Percentiles rank a stretch among this genome's conserved stretches.
These are phyloP conservation scores for Fusarium sp. DNA, from an alignment of 2,329 filamentous ascomycete genomes.

Conservation along the genomic window DNA sequence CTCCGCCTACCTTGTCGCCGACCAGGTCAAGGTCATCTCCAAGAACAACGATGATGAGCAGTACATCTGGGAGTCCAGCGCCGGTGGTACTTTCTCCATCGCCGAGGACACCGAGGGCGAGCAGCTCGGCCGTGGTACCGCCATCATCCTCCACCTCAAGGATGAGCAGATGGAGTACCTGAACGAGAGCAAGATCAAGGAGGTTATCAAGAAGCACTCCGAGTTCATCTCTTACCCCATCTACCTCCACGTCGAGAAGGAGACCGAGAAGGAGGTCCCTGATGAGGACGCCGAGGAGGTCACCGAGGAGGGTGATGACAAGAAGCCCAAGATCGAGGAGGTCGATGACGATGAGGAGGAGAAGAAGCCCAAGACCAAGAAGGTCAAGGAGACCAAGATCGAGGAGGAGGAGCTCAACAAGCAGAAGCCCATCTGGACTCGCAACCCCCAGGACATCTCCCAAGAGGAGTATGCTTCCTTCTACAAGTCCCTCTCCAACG, in stretches of 20 bases:
- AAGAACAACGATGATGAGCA: slow-evolving; percentile 99
- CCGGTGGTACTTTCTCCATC: slow-evolving; percentile 97
- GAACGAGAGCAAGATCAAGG: slow-evolving; percentile 99
- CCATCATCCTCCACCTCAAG: slow-evolving; percentile 99
- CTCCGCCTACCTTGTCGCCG: slow-evolving; percentile 99
- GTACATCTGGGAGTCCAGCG: slow-evolving; percentile 99
- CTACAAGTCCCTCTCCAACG: slow-evolving; percentile 99
- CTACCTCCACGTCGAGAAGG: slow-evolving; percentile 99
- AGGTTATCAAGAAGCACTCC: slow-evolving; percentile 99
- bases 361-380: slow-evolving; percentile 99
- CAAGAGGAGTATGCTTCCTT: slow-evolving; percentile 98
- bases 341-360: slow-evolving; percentile 89
- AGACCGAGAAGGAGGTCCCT: slow-evolving; percentile 98
- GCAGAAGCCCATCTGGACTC: slow-evolving; percentile 99
- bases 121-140: slow-evolving; percentile 91
- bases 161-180: slow-evolving; percentile 99
- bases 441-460: slow-evolving; percentile 94
- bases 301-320: slow-evolving; percentile 77
- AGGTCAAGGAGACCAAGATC: slow-evolving; percentile 97
- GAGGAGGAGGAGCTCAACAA: slow-evolving; percentile 99
- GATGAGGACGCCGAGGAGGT: slow-evolving; percentile 86
- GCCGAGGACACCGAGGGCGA: slow-evolving; percentile 89
- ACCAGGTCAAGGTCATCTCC: slow-evolving; percentile 93
- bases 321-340: slow-evolving; percentile 97
- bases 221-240: slow-evolving; percentile 99